phyloP scores from a whole-genome alignment of 2,329 filamentous ascomycete genomes.

The Tolypocladium guangdongense region DNA sequence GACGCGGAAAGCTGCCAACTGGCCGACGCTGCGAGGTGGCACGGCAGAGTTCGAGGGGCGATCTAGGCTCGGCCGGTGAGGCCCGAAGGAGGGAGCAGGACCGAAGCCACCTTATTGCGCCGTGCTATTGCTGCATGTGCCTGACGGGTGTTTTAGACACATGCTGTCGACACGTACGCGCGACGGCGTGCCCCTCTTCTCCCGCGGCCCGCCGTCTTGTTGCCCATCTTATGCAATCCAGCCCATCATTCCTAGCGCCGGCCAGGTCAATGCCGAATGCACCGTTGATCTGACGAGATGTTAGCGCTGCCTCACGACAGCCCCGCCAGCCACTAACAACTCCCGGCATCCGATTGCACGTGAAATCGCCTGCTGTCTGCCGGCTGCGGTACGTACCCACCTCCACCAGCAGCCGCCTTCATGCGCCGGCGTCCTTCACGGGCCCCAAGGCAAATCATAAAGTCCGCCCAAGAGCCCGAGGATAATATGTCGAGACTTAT shows the following conservation, averaged over 20 bases:
- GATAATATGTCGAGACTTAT: constrained; percentile 2
- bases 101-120: not conserved
- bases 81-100: not conserved
- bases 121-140: constrained; percentile 1
- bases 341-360: not conserved
- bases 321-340: not conserved
- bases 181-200: not conserved
- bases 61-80: not conserved
- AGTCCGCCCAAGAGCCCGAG: not conserved
- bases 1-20: not conserved
- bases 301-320: not conserved
- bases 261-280: not conserved
- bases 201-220: not conserved
- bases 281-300: not conserved
- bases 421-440: not conserved
- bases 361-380: not conserved
- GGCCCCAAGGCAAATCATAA: not conserved
- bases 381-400: not conserved
- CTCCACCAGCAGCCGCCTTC: not conserved
- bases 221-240: not conserved
- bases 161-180: too few species aligned
- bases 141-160: not conserved
- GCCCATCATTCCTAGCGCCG: not conserved
- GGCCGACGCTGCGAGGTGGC: not conserved
- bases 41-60: not conserved